Evolutionary conservation across 2,329 filamentous ascomycete species (phyloP), one percentile per base, ranked within the genome.

Genomic region (Sporothrix schenckii): DNA sequence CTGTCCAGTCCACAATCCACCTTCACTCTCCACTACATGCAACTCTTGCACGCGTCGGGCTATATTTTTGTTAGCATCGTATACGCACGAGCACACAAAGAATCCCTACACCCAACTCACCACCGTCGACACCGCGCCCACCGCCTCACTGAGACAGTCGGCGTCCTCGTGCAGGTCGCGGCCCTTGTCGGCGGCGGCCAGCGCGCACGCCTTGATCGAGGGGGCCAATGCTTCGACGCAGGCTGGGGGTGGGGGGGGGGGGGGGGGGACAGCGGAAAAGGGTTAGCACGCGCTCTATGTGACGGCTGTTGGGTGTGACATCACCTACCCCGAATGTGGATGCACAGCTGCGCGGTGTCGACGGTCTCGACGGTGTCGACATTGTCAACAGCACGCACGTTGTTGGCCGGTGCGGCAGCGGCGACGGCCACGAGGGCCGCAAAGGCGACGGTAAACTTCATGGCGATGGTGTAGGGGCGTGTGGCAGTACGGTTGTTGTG

Each of bases 41-140:
- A 66, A 27, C 44, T 52, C 47, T 66, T 66, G 61, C 61, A 66
- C 4, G 61, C 61, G 9, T 50, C 44, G 27, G 61, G 61, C 61
- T 65, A 4, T 13, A 1, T 34, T 5, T 34, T 6, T 34, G 34
- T 34, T 34, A 34, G 34, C 4, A 30, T 30, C n/a, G 4, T 4
- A 3, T 30, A 30, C 24, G 24, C 24, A 24, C 24, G 24, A 24
- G 24, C 24, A 24, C 24, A 24, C 24, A 24, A 24, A 24, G 24
- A 24, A 1, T 24, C 24, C 24, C 24, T 1, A 1, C 24, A 2
- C 24, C 24, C 24, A 24, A 34, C 30, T 34, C 9, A 66, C 61
- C 61, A 10, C 61, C 9, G 44, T 11, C 4, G 50, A 11, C 10
- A 11, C 3, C 21, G 61, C 61, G 11, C 39, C 47, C 44, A 66